Base-by-base conservation (phyloP, 768 basidiomycete genomes). In the Hortiboletus flavorubellus region DNA sequence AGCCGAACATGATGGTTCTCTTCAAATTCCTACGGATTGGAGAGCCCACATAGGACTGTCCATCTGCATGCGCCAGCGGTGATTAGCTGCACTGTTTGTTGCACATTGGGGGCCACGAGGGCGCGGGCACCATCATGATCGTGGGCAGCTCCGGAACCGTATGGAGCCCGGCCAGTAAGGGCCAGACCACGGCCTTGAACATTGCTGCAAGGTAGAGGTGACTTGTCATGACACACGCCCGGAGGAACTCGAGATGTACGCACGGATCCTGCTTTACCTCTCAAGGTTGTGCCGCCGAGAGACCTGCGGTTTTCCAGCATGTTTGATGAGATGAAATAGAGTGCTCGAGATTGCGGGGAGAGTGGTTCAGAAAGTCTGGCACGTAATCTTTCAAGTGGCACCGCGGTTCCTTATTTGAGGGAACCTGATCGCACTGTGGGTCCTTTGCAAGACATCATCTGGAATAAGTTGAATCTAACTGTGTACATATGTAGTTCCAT, bases 151-250 rank as follows among this genome's bases (percentile, higher is more conserved):
- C 72, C 8, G 62, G 72, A 49, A 72, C 73, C 1, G 18, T 49
- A 10, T 58, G 62, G 3, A 70, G 69, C 33, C 60, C 58, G 2
- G 66, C 76, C 51, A 70, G 64, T 23, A 35, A 57, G 70, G 14
- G 78, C 77, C 26, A 77, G 78, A 8, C 68, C 51, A 78, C 81
- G 60, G 77, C 80, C 2, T 61, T 81, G 44, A 69, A 73, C 16
- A 62, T 79, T 42, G 80, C 76, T 14, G 74, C 72, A 8, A 59
- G 65, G 77, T 76, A 16, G 73, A 76, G 49, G 77, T 82, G 56
- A 71, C 63, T 51, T 68, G 69, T 49, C 53, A 59, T 23, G 70
- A 68, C 40, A 53, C 64, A 44, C 49, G 43, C 0, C 59, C 77
- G 34, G 59, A 63, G 9, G 65, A 72, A 35, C 59, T 76, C 44